These are phyloP conservation scores for Didymella exigua DNA, from an alignment of 2,329 filamentous ascomycete species.

Conservation along the genomic window DNA sequence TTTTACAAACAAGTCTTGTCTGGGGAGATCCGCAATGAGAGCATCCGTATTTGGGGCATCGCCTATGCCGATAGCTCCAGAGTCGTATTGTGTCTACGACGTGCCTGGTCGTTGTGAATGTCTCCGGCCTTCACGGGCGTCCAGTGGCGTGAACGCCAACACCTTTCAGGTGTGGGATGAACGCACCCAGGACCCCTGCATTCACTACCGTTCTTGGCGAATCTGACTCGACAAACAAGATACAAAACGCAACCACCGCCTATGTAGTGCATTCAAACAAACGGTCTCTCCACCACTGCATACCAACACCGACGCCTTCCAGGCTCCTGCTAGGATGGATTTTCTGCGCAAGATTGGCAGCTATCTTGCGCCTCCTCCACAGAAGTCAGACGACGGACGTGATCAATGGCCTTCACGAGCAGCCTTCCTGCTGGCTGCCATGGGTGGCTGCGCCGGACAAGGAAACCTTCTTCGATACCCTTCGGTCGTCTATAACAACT, in stretches of 20 bases:
- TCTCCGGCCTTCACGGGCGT: not conserved
- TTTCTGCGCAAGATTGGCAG: conserved; percentile 29
- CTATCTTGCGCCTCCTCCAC: conserved; percentile 43
- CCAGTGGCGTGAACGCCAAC: conserved; percentile 11
- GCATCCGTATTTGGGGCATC: not conserved
- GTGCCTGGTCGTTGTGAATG: not conserved
- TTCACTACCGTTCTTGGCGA: conserved; percentile 23
- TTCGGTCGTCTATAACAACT: conserved; percentile 65
- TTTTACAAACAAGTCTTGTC: not conserved
- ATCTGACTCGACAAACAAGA: conserved; percentile 12
- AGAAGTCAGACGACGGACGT: conserved; percentile 50
- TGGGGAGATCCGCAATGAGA: not conserved
- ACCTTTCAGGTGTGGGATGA: conserved; percentile 14
- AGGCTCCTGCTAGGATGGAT: conserved; percentile 17
- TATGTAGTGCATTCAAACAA: conserved; percentile 5
- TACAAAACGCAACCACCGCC: conserved; percentile 24
- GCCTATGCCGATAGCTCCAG: not conserved
- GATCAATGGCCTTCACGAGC: conserved; percentile 63
- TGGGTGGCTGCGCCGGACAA: conserved; percentile 64
- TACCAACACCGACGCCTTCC: not conserved
- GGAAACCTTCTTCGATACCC: conserved; percentile 65
- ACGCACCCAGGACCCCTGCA: conserved; percentile 16
- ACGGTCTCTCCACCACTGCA: not conserved
- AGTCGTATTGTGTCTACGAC: conserved; percentile 6
- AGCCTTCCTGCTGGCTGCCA: conserved; percentile 62